Percentiles rank a stretch among this genome's conserved stretches.
Conservation (phyloP, 805 yeast genomes). For the Spencermartinsiella europaea region DNA sequence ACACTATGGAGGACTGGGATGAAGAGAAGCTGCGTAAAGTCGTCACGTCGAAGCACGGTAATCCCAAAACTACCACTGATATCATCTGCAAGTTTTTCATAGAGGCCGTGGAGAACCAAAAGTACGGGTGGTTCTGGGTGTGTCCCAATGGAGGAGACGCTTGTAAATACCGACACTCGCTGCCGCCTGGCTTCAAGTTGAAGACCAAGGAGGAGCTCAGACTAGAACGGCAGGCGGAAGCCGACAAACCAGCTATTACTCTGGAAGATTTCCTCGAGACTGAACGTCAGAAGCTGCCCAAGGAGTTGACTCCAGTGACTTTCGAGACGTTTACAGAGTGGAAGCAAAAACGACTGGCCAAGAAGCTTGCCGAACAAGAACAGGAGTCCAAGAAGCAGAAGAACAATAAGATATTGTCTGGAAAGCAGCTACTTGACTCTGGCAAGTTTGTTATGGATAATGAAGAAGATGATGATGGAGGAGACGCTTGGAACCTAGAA, state of each 20-base stretch:
- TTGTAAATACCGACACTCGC: constrained; percentile 91
- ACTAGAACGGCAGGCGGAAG: constrained; percentile 78
- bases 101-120: constrained; percentile 94
- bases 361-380: constrained; percentile 31
- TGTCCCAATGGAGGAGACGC: constrained; percentile 93
- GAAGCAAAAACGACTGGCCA: constrained; percentile 61
- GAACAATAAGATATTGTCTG: constrained; percentile 26
- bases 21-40: constrained; percentile 89
- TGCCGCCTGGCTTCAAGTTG: constrained; percentile 94
- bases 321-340: constrained; percentile 73
- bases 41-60: constrained; percentile 88
- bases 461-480: constrained; percentile 27
- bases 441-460: constrained; percentile 34
- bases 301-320: constrained; percentile 75
- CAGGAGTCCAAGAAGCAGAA: constrained; percentile 41
- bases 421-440: constrained; percentile 35
- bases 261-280: constrained; percentile 94
- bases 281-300: constrained; percentile 81
- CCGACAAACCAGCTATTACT: constrained; percentile 81
- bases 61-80: constrained; percentile 89
- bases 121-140: constrained; percentile 98
- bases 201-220: constrained; percentile 96
- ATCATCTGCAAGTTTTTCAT: constrained; percentile 90
- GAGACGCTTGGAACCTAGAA: constrained; percentile 33
- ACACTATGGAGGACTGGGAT: constrained; percentile 96